Conservation (phyloP, 129 eudicot species). For the Flaveria brownii region DNA sequence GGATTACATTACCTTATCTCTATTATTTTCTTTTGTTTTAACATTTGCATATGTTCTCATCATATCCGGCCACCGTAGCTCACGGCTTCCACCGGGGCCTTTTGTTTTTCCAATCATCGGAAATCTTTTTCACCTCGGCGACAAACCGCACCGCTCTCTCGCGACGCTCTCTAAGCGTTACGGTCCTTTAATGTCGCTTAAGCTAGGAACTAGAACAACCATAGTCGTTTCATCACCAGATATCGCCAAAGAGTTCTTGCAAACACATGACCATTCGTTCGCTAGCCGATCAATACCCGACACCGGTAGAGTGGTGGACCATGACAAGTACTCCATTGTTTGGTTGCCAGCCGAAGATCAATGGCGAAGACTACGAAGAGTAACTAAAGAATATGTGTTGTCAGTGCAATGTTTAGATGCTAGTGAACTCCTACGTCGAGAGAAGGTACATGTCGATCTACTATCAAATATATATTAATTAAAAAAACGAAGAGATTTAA, state of each 20-base stretch:
- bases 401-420: slow-evolving; percentile 18
- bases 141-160: slow-evolving; percentile 52
- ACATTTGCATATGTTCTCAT: not conserved
- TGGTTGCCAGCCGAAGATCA: slow-evolving; percentile 37
- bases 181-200: slow-evolving; percentile 57
- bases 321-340: slow-evolving; percentile 37
- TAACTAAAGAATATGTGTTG: slow-evolving; percentile 30
- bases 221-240: slow-evolving; percentile 51
- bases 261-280: slow-evolving; percentile 39
- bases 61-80: slow-evolving; percentile 22
- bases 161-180: slow-evolving; percentile 49
- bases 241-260: slow-evolving; percentile 44
- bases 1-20: slow-evolving; percentile 5
- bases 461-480: too few species aligned
- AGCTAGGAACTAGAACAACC: slow-evolving; percentile 43
- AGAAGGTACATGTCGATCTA: slow-evolving; percentile 18
- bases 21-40: not conserved
- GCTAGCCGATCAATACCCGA: slow-evolving; percentile 36
- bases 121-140: slow-evolving; percentile 45
- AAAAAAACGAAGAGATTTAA: too few species aligned
- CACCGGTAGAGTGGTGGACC: slow-evolving; percentile 15
- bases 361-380: slow-evolving; percentile 49
- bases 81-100: slow-evolving; percentile 65
- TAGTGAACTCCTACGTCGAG: slow-evolving; percentile 22
- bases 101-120: slow-evolving; percentile 52